phyloP scores from a whole-genome alignment of 2,329 filamentous ascomycete species.

The Pseudogymnoascus sp. region DNA sequence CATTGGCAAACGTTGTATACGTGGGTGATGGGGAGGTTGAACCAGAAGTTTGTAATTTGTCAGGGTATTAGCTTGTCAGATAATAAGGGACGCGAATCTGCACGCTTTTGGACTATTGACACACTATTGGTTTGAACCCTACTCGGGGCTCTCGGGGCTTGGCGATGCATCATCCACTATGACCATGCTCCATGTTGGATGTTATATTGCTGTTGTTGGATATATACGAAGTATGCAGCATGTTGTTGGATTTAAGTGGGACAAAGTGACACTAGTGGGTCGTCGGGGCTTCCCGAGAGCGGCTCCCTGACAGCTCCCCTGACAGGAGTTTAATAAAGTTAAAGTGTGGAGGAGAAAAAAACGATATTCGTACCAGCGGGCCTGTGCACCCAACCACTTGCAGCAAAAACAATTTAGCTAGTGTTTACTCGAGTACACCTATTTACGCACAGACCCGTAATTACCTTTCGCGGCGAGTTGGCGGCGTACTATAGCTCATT shows the following conservation, averaged over 20 bases:
- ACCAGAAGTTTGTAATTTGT: background rate
- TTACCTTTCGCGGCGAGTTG: no score
- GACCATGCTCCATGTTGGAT: no score
- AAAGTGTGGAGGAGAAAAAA: background rate
- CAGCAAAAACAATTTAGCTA: background rate
- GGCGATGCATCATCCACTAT: background rate
- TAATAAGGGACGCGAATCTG: background rate
- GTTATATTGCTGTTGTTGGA: no score
- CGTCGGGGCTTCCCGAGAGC: background rate
- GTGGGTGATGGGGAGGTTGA: background rate
- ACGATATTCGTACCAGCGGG: background rate
- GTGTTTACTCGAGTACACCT: background rate
- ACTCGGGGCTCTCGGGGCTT: background rate
- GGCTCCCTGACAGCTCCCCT: background rate
- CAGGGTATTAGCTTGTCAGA: background rate
- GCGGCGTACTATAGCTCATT: no score
- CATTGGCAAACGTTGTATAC: background rate
- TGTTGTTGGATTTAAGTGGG: no score
- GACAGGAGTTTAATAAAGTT: background rate
- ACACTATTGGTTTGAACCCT: background rate
- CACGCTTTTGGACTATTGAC: background rate
- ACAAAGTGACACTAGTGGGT: background rate
- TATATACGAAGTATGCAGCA: no score
- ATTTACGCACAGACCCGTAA: no score
- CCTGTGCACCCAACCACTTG: background rate